Evolutionary conservation across 768 basidiomycete genomes (phyloP).

Genomic region (Phaffia australis): DNA sequence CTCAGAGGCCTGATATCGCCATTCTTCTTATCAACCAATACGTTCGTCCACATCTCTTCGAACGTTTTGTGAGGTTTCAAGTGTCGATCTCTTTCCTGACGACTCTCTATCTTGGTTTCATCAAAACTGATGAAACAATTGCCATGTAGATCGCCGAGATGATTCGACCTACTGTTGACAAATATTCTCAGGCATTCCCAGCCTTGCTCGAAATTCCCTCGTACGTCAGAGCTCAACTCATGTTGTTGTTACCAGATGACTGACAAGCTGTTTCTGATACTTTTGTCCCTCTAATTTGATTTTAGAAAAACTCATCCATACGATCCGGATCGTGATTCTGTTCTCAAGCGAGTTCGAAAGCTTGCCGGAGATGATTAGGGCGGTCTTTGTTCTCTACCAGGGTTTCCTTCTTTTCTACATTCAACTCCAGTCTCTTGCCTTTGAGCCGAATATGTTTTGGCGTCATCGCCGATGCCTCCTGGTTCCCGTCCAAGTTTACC

Average conservation of each 20-base stretch:
- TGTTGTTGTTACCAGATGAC: too few species aligned
- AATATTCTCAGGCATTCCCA: slow-evolving; percentile 91
- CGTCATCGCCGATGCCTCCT: too few species aligned
- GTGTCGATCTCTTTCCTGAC: background rate
- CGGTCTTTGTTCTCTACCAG: too few species aligned
- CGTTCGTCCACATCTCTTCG: slow-evolving; percentile 46
- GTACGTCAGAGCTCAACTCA: slow-evolving; percentile 45
- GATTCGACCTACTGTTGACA: slow-evolving; percentile 87
- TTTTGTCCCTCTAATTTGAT: background rate
- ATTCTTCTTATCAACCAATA: slow-evolving; percentile 98
- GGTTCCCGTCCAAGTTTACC: too few species aligned
- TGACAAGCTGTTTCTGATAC: too few species aligned
- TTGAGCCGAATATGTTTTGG: too few species aligned
- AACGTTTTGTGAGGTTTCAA: background rate
- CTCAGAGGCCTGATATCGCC: slow-evolving; percentile 85
- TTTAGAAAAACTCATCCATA: slow-evolving; percentile 24
- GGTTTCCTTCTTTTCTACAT: too few species aligned
- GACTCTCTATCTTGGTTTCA: background rate
- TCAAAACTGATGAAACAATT: background rate
- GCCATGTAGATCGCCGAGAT: slow-evolving; percentile 75
- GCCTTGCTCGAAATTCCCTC: slow-evolving; percentile 95
- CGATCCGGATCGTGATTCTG: slow-evolving; percentile 89
- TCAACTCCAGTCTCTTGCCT: too few species aligned
- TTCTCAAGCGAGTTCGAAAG: slow-evolving; percentile 93
- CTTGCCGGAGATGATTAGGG: slow-evolving; percentile 64